These are phyloP conservation scores for Stephanodiscus minutulus DNA, from an alignment of 108 stramenopile species.

Conservation along the genomic window DNA sequence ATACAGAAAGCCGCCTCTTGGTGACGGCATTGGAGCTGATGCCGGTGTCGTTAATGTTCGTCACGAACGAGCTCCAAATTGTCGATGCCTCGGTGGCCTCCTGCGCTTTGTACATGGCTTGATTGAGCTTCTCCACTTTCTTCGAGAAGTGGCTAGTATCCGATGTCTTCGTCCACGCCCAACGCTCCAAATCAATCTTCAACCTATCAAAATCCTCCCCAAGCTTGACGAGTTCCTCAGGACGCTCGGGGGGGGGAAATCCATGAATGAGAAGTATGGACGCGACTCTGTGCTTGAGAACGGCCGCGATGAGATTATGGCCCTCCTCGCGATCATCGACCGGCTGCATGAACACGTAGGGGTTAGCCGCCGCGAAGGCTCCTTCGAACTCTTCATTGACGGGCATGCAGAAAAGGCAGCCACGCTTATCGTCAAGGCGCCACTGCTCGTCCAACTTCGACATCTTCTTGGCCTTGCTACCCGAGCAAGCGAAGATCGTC, in stretches of 20 bases:
- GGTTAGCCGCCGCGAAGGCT: slow-evolving; percentile 7
- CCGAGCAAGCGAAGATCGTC: slow-evolving; percentile 22
- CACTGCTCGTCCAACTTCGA: slow-evolving; percentile 24
- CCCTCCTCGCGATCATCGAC: slow-evolving; percentile 20
- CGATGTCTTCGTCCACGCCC: slow-evolving; percentile 28
- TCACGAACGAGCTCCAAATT: slow-evolving; percentile 29
- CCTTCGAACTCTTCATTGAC: slow-evolving; percentile 28
- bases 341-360: slow-evolving; percentile 40
- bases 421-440: slow-evolving; percentile 26
- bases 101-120: slow-evolving; percentile 20
- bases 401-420: slow-evolving; percentile 37
- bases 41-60: slow-evolving; percentile 2
- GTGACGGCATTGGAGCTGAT: background rate
- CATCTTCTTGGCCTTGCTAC: slow-evolving; percentile 36
- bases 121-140: slow-evolving; percentile 23
- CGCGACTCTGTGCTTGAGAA: slow-evolving; percentile 29
- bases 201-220: slow-evolving; percentile 1
- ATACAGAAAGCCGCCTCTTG: slow-evolving; percentile 15
- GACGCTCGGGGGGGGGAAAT: slow-evolving; percentile 4
- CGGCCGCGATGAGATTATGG: slow-evolving; percentile 20
- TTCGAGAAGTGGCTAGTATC: slow-evolving; percentile 34
- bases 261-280: slow-evolving; percentile 10
- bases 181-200: slow-evolving; percentile 17
- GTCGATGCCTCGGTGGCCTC: background rate
- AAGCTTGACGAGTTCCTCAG: background rate